Conservation (phyloP, 2,329 filamentous ascomycete genomes). For the Niveomyces coronatus region DNA sequence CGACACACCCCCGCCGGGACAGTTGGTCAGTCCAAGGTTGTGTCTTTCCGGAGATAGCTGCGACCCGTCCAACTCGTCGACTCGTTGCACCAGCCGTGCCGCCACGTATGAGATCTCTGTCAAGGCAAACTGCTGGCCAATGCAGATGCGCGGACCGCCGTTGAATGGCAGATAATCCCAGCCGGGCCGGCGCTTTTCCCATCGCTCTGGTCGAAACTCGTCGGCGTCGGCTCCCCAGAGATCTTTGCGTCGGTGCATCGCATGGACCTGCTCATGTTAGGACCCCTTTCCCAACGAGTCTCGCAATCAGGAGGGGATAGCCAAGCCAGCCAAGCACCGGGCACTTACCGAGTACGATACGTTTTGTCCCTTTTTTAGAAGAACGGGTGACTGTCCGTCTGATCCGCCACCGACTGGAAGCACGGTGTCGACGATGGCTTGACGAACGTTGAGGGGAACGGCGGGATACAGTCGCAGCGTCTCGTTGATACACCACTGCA, state of each 20-base stretch:
- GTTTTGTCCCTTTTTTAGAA: conserved; percentile 35
- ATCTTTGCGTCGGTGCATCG: conserved; percentile 28
- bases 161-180: conserved; percentile 20
- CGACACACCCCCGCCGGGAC: conserved; percentile 6
- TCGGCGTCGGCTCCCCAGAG: conserved; percentile 29
- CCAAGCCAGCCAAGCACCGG: rapidly evolving
- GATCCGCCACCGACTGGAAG: conserved; percentile 41
- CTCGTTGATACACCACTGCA: conserved; percentile 18
- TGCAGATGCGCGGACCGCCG: conserved; percentile 19
- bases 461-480: conserved; percentile 16
- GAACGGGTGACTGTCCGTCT: conserved; percentile 36
- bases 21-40: conserved; percentile 6
- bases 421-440: conserved; percentile 29
- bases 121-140: conserved; percentile 19
- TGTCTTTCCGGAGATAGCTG: conserved; percentile 2
- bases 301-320: too few species aligned
- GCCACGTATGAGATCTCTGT: conserved; percentile 17
- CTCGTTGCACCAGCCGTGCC: conserved; percentile 11
- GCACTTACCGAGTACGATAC: conserved; percentile 24
- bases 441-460: conserved; percentile 16
- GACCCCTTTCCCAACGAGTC: conserved; percentile 2
- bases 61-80: conserved; percentile 6
- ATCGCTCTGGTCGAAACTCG: conserved; percentile 32
- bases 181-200: conserved; percentile 17
- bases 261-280: conserved; percentile 9